phyloP scores from a whole-genome alignment of 805 yeast genomes.

The Grigorovia jiainica region DNA sequence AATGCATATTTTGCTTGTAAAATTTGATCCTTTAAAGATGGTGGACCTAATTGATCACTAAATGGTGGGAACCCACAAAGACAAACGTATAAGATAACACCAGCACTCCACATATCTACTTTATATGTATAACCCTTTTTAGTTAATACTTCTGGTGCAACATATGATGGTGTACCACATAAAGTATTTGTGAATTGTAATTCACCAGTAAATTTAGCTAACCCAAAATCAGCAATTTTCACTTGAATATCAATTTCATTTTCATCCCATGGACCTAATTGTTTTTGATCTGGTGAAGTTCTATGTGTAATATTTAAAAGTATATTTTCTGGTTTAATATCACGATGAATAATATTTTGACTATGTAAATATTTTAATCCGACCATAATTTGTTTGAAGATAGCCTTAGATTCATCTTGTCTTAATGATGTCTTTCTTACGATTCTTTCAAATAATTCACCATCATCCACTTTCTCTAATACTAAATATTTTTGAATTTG shows the following conservation, averaged over 20 bases:
- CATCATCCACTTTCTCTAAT: constrained; percentile 63
- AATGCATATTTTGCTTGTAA: constrained; percentile 59
- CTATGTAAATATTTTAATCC: constrained; percentile 63
- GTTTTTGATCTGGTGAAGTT: constrained; percentile 21
- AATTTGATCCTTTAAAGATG: constrained; percentile 68
- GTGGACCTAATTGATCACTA: constrained; percentile 74
- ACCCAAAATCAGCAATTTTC: constrained; percentile 78
- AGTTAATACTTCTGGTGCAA: constrained; percentile 66
- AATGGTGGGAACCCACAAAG: constrained; percentile 81
- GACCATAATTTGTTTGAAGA: constrained; percentile 54
- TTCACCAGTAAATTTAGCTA: constrained; percentile 55
- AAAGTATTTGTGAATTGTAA: constrained; percentile 64
- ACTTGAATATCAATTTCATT: constrained; percentile 55
- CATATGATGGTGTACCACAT: constrained; percentile 84
- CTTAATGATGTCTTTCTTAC: constrained; percentile 52
- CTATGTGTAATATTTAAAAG: constrained; percentile 42
- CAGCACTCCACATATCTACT: constrained; percentile 77
- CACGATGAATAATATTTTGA: constrained; percentile 64
- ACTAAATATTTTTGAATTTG: constrained; percentile 47
- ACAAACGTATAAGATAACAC: constrained; percentile 69
- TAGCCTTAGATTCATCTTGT: constrained; percentile 51
- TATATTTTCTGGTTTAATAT: constrained; percentile 72
- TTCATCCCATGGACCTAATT: constrained; percentile 35
- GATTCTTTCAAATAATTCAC: constrained; percentile 67
- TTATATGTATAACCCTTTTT: constrained; percentile 56